These are phyloP conservation scores for Calonectria pauciramosa DNA, from an alignment of 2,329 filamentous ascomycete genomes.

Conservation along the genomic window DNA sequence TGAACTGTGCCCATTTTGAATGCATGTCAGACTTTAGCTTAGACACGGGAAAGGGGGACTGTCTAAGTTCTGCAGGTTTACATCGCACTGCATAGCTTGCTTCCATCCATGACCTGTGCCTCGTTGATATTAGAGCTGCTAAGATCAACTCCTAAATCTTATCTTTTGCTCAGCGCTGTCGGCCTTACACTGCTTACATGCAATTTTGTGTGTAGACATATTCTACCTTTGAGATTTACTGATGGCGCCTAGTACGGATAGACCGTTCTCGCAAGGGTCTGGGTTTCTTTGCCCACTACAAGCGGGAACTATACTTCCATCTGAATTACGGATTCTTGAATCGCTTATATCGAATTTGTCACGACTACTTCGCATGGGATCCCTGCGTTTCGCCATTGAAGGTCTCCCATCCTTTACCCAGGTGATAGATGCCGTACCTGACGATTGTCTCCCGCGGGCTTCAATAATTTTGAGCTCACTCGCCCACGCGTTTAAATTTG, in stretches of 20 bases:
- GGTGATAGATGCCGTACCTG: neutral
- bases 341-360: neutral
- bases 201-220: neutral
- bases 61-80: too few species aligned
- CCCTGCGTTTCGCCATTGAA: neutral
- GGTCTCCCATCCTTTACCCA: neutral
- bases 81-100: too few species aligned
- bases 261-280: neutral
- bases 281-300: neutral
- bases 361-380: neutral
- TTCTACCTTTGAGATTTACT: neutral
- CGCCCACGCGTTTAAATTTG: neutral
- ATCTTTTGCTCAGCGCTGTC: neutral
- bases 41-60: too few species aligned
- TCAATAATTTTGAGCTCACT: neutral
- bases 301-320: neutral
- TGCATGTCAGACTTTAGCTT: too few species aligned
- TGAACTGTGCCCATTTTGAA: too few species aligned
- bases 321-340: neutral
- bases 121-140: too few species aligned
- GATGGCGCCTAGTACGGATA: neutral
- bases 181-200: neutral
- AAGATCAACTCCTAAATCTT: neutral
- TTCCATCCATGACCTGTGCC: too few species aligned
- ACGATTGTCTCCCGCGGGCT: neutral